phyloP scores from a whole-genome alignment of 2,329 filamentous ascomycete species.

The Septoria petroselini region DNA sequence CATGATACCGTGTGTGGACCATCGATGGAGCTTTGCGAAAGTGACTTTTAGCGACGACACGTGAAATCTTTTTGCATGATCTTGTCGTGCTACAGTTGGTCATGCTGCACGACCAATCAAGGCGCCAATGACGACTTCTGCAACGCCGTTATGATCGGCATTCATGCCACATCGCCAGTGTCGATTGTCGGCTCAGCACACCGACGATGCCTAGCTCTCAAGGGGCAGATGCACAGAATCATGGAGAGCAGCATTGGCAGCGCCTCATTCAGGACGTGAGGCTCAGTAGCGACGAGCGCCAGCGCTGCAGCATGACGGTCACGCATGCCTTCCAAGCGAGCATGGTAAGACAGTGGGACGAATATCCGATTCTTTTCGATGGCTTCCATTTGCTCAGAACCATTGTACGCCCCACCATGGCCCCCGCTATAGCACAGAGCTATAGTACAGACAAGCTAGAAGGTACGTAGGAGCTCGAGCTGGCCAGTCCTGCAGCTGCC shows the following conservation, averaged over 20 bases:
- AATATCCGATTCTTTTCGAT: background rate
- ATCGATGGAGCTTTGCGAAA: background rate
- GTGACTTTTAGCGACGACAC: constrained; percentile 2
- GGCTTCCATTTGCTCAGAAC: background rate
- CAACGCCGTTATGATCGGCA: background rate
- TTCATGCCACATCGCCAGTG: background rate
- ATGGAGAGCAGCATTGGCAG: constrained; percentile 20
- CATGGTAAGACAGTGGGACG: background rate
- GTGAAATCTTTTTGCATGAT: too few relatives aligned
- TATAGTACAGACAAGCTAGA: too few relatives aligned
- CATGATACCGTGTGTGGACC: constrained; percentile 9
- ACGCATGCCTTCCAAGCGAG: background rate
- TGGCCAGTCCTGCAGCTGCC: background rate
- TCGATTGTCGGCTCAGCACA: constrained; percentile 12
- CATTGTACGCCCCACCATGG: constrained; percentile 1
- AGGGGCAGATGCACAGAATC: constrained; percentile 21
- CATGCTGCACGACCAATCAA: too few relatives aligned
- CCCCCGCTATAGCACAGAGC: constrained; percentile 17
- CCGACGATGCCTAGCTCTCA: constrained; percentile 24
- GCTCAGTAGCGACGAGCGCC: background rate
- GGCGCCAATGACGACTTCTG: too few relatives aligned
- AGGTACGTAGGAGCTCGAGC: constrained; percentile 15
- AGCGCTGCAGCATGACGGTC: background rate
- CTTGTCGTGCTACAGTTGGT: too few relatives aligned
- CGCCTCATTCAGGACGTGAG: constrained; percentile 3